These are phyloP conservation scores for Leptographium wingfieldii DNA, from an alignment of 2,329 filamentous ascomycete genomes.

Conservation along the genomic window DNA sequence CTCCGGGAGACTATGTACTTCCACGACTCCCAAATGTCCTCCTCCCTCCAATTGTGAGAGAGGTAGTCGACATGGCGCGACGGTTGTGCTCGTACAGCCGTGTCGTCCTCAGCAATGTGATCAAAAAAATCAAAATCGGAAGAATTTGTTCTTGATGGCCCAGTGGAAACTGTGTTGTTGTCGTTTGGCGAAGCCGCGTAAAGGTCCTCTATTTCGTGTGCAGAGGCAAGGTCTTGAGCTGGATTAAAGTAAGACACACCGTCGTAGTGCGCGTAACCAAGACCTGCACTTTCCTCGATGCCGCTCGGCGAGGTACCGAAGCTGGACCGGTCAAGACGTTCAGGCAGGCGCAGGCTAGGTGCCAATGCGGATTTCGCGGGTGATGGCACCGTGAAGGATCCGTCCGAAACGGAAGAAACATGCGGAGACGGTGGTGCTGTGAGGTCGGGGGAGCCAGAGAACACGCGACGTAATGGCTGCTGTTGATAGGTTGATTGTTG, in stretches of 20 bases:
- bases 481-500: slow-evolving; percentile 17
- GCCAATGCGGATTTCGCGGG: slow-evolving; percentile 40
- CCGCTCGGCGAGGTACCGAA: slow-evolving; percentile 25
- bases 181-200: slow-evolving; percentile 41
- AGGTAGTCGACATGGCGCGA: slow-evolving; percentile 91
- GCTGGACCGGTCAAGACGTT: slow-evolving; percentile 33
- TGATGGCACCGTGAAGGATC: slow-evolving; percentile 41
- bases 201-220: slow-evolving; percentile 34
- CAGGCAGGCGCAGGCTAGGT: slow-evolving; percentile 49
- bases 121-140: slow-evolving; percentile 40
- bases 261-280: slow-evolving; percentile 26
- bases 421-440: slow-evolving; percentile 45
- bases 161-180: slow-evolving; percentile 36
- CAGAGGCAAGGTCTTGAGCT: slow-evolving; percentile 35
- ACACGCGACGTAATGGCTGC: slow-evolving; percentile 16
- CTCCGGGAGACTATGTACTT: slow-evolving; percentile 76
- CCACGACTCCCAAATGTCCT: slow-evolving; percentile 98
- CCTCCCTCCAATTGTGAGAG: slow-evolving; percentile 84
- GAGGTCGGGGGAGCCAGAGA: slow-evolving; percentile 35
- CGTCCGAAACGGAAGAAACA: slow-evolving; percentile 38
- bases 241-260: slow-evolving; percentile 31
- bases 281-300: slow-evolving; percentile 9
- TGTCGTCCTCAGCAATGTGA: slow-evolving; percentile 62
- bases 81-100: slow-evolving; percentile 58
- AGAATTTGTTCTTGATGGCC: slow-evolving; percentile 44